Base-by-base conservation (phyloP, 169 alveolate species). In the Plasmodium billcollinsi region DNA sequence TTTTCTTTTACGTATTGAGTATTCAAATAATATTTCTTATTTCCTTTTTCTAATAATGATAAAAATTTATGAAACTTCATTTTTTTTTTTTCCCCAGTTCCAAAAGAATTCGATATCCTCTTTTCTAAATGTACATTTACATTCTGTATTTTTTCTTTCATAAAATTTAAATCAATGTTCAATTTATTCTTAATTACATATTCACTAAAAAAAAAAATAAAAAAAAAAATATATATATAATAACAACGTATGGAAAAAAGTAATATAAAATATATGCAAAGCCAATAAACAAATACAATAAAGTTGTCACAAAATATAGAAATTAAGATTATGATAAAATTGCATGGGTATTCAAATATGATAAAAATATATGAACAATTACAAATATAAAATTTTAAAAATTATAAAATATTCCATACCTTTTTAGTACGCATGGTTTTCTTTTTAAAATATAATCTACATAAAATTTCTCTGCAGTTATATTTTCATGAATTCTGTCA, bases 1-100 rank as follows among this genome's bases (percentile, higher is more conserved):
- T 58, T 83, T 69, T 83, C 91, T 83, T 83, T 83, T 83, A 83
- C 70, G 43, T 83, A 83, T 49, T 83, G 91, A 5, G 91, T 83
- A 83, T 83, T 83, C 45, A 83, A 83, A 61, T 83, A 83, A 50
- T 83, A 83, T 29, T 83, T 66, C n/a, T 63, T 83, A 67, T 83
- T 67, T 69, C 91, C 91, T 83, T 61, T 67, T 62, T 83, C 91
- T 56, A 83, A 39, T 83, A 83, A 69, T 67, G 91, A 69, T 63
- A 83, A 58, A 52, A 83, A 83, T 9, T 83, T 75, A 69, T 83
- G 91, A 83, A 83, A 83, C 39, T 83, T 83, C 91, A 83, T 83
- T 69, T 83, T 58, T 56, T 69, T 54, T 69, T 83, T 83, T 47
- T 83, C 39, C 12, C 91, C 91, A 69, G 54, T 83, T 50, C 91